Conservation (phyloP, 2,329 filamentous ascomycete species). For the Hirsutella rhossiliensis region DNA sequence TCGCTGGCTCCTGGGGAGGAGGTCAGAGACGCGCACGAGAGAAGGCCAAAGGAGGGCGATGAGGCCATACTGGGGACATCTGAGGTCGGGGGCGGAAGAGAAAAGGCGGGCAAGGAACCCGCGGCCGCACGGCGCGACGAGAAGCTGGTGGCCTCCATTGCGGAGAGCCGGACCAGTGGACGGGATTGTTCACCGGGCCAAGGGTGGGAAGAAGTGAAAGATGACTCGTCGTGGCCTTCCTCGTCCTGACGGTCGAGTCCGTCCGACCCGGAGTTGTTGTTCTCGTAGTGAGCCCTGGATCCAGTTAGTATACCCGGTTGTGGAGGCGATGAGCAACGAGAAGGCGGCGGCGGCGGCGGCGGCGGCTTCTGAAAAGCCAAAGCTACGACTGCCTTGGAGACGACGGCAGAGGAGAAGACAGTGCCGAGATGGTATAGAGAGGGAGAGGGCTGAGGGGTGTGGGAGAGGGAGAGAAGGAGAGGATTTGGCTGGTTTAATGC, state of each 20-base stretch:
- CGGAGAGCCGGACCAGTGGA: background rate
- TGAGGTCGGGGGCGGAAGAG: constrained; percentile 21
- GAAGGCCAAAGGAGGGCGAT: background rate
- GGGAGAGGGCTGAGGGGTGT: background rate
- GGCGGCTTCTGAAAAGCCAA: background rate
- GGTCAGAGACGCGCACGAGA: constrained; percentile 14
- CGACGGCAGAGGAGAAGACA: background rate
- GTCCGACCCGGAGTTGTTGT: too few relatives aligned
- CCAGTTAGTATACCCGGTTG: background rate
- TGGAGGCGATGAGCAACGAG: background rate
- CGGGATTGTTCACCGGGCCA: background rate
- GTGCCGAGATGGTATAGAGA: background rate
- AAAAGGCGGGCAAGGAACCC: constrained; percentile 20
- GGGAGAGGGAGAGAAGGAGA: background rate
- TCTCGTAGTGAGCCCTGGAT: background rate
- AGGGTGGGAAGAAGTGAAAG: background rate
- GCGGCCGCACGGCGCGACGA: constrained; percentile 21
- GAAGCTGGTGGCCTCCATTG: constrained; percentile 20
- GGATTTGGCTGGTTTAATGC: background rate
- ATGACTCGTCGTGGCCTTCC: background rate
- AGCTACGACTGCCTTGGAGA: background rate
- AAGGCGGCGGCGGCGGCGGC: background rate
- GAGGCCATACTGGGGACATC: constrained; percentile 20
- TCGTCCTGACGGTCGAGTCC: background rate
- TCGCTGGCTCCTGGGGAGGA: constrained; percentile 40